These are phyloP conservation scores for Striga asiatica DNA, from an alignment of 257 asterid genomes.

Conservation along the genomic window DNA sequence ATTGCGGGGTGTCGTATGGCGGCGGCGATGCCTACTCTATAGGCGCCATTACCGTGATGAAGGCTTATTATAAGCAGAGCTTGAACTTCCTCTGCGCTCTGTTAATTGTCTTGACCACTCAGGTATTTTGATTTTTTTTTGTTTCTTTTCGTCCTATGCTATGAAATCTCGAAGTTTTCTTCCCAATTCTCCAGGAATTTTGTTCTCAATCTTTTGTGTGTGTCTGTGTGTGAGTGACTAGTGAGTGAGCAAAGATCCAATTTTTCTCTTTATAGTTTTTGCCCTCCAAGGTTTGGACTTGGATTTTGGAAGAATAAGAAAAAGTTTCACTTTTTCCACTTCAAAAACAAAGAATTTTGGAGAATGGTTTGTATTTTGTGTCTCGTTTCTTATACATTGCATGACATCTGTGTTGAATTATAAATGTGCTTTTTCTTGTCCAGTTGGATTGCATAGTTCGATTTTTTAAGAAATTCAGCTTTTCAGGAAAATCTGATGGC, in stretches of 20 bases:
- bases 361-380: no score
- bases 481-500: no score
- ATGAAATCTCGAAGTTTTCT: background rate
- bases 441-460: no score
- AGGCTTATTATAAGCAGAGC: constrained; percentile 79
- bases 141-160: background rate
- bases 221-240: background rate
- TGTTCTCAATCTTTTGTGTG: background rate
- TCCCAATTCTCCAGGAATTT: background rate
- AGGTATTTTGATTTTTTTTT: constrained; percentile 29
- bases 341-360: no score
- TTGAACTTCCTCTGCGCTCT: constrained; percentile 66
- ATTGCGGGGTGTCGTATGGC: constrained; percentile 92
- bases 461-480: no score
- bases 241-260: background rate
- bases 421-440: no score
- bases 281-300: no score
- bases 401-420: no score
- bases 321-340: no score
- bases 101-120: constrained; percentile 77
- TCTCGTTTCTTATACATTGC: no score
- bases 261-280: background rate
- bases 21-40: constrained; percentile 99
- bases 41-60: constrained; percentile 98
- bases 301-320: no score